Evolutionary conservation across 2,329 filamentous ascomycete species (phyloP).

Genomic region (Fusarium globosum): DNA sequence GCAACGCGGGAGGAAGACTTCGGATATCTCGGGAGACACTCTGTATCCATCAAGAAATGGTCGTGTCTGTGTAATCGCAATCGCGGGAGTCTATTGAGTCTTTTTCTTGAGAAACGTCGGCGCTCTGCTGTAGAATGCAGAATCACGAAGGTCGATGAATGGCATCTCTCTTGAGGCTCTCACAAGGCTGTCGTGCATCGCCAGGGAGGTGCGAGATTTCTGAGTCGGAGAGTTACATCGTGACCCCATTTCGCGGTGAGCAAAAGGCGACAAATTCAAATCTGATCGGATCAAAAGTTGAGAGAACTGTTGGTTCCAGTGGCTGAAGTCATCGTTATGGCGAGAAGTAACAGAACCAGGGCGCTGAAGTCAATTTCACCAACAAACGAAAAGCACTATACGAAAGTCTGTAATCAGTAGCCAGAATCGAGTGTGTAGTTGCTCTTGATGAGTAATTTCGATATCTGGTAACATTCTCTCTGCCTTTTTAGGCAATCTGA

Average conservation of each 20-base stretch:
- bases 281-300: background rate
- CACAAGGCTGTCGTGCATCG: background rate
- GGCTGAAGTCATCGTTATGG: background rate
- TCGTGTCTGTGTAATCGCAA: background rate
- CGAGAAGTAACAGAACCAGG: background rate
- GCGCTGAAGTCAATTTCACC: background rate
- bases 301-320: background rate
- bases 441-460: background rate
- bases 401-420: no score
- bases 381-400: background rate
- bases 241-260: background rate
- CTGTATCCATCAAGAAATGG: background rate
- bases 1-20: background rate
- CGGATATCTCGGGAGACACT: background rate
- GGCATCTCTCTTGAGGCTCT: background rate
- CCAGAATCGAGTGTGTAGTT: background rate
- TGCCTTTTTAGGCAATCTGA: background rate
- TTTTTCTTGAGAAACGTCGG: background rate
- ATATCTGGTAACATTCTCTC: background rate
- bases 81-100: background rate
- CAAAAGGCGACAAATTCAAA: fast-evolving
- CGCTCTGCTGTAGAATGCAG: background rate
- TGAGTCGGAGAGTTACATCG: background rate
- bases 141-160: background rate
- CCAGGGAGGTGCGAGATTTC: background rate